A percentile compares a stretch with the other conserved stretches of the same genome.
phyloP scores from a whole-genome alignment of 345 rosid genomes.

The Pelargonium nanum region DNA sequence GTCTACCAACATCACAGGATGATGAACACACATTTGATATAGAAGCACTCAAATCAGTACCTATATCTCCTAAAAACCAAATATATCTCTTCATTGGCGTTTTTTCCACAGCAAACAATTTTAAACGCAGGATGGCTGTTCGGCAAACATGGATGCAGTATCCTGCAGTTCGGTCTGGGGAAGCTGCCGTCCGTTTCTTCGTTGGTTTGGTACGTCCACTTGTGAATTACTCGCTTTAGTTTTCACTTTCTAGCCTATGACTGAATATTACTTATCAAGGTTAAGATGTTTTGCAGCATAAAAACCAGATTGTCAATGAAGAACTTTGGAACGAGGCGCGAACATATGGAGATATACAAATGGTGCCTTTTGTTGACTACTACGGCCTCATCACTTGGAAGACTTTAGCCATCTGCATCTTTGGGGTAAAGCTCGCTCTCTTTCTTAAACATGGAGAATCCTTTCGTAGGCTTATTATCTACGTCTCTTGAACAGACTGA shows the following conservation, averaged over 20 bases:
- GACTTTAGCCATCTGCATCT: slow-evolving; percentile 72
- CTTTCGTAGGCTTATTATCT: too few relatives aligned
- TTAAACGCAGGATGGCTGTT: slow-evolving; percentile 81
- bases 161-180: slow-evolving; percentile 55
- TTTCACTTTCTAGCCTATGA: neutral
- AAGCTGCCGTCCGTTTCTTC: slow-evolving; percentile 75
- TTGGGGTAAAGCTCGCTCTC: too few relatives aligned
- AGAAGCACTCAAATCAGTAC: slow-evolving; percentile 64
- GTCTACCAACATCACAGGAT: slow-evolving; percentile 66
- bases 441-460: too few relatives aligned
- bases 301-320: slow-evolving; percentile 49
- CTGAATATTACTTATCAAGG: neutral
- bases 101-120: slow-evolving; percentile 87
- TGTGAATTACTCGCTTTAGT: neutral
- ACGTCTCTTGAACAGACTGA: too few relatives aligned
- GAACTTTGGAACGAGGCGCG: slow-evolving; percentile 90
- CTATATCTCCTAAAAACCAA: slow-evolving; percentile 31
- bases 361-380: slow-evolving; percentile 90
- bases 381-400: slow-evolving; percentile 73
- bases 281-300: slow-evolving; percentile 39
- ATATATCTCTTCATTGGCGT: slow-evolving; percentile 63
- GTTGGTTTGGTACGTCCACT: slow-evolving; percentile 68
- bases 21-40: slow-evolving; percentile 42
- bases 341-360: slow-evolving; percentile 70
- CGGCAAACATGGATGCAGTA: slow-evolving; percentile 94